Base-by-base conservation (phyloP, 495 filamentous ascomycete genomes). In the Penicillium flavigenum region DNA sequence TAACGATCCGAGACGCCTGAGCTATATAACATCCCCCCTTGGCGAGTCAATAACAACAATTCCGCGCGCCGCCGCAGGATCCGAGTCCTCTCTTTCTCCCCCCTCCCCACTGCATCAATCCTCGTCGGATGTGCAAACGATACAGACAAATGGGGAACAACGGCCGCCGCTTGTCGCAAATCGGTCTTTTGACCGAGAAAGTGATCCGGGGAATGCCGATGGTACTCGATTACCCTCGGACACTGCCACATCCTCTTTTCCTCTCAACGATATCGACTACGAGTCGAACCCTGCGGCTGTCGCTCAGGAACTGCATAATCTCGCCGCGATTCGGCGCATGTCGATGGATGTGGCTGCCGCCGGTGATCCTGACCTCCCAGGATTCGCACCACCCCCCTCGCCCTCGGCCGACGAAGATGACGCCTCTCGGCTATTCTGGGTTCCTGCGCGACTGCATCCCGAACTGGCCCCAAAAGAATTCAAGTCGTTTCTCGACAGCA, bases 381-480 rank as follows among this genome's bases (percentile, higher is more conserved):
- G 88, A 12, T 96, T 94, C 73, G 83, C 90, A 4, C 79, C 85
- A 57, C 85, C 92, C 7, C 90, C 92, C 9, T 86, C 85, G 7
- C 85, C 86, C 32, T 75, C 76, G 5, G 83, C 84, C 47, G 88
- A 91, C 60, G 93, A 96, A 67, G 87, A 91, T 63, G 95, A 97
- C 73, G 82, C 91, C 4, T 90, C 92, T 2, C 84, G 90, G 58
- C 72, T 98, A 48, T 90, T 97, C 54, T 99, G 94, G 94, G 94
- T 99, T 26, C 94, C 94, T 0, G 94, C 94, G 22, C 83, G 92
- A 54, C 78, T 98, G 17, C 94, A 99, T 65, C 94, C 94, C 12
- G 94, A 98, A 73, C 76, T 99, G 31, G 94, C 95, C 27, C 95
- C 94, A 5, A 91, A 87, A 70, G 95, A 97, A 65, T 99, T 98